These are phyloP conservation scores for Tolypocladium pustulatum DNA, from an alignment of 2,329 filamentous ascomycete species.

Conservation along the genomic window DNA sequence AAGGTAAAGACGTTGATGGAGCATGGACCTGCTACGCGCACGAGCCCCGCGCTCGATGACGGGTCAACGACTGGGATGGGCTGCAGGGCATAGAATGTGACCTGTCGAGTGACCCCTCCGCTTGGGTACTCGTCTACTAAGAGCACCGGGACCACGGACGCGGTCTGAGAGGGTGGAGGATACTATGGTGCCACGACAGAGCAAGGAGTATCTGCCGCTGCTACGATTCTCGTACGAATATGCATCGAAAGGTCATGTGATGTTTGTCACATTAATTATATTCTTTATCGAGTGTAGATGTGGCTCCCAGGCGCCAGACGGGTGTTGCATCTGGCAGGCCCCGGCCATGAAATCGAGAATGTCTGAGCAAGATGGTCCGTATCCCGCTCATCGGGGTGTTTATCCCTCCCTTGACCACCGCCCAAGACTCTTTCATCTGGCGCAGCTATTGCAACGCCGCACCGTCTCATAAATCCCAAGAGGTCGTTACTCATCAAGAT, in stretches of 20 bases:
- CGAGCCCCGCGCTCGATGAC: background rate
- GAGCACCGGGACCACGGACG: background rate
- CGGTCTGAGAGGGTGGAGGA: background rate
- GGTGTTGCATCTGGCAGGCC: background rate
- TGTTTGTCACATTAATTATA: background rate
- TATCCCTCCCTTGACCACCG: background rate
- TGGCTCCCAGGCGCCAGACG: background rate
- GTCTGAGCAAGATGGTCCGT: background rate
- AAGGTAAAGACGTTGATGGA: background rate
- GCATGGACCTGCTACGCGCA: background rate
- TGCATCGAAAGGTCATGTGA: background rate
- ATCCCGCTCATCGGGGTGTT: background rate
- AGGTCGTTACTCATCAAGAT: background rate
- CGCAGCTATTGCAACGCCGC: background rate
- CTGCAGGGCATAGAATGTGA: background rate
- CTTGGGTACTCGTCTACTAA: background rate
- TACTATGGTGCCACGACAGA: background rate
- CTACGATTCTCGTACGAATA: no score
- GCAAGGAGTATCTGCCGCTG: background rate
- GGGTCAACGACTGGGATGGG: background rate
- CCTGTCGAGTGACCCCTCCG: background rate
- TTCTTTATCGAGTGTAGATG: background rate
- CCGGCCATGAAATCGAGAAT: background rate
- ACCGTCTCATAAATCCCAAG: background rate
- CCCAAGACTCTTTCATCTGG: background rate